Evolutionary conservation across 441 rosid genomes (phyloP), one percentile per base, ranked within the genome.

Genomic region (Mallotus japonicus): DNA sequence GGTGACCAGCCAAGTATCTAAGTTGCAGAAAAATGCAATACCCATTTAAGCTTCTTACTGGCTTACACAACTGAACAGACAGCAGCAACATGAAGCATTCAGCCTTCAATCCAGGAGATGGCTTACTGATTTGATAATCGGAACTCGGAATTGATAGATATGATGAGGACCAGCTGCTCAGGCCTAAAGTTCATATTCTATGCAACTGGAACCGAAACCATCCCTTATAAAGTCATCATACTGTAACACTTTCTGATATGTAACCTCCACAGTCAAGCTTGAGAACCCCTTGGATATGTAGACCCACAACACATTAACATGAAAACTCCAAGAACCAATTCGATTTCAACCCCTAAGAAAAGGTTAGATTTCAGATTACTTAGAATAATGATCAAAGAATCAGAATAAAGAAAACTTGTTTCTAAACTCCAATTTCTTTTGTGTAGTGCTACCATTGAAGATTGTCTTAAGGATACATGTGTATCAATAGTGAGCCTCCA

Each of bases 401-500:
- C n/a, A n/a, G n/a, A n/a, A n/a, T n/a, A n/a, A n/a, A n/a, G n/a
- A n/a, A n/a, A n/a, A n/a, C n/a, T n/a, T n/a, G n/a, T n/a, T n/a
- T n/a, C n/a, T n/a, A n/a, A n/a, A n/a, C n/a, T n/a, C n/a, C n/a
- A n/a, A n/a, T n/a, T n/a, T n/a, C 64, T 11, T 1, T 10, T 8
- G 44, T 20, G 40, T 15, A 49, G 47, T 53, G 32, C 40, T 63
- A 20, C 28, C 66, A 13, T 65, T 28, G 14, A 56, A 68, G 53
- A 73, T 28, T 49, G 12, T 17, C 50, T 42, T 51, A 46, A 66
- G 51, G 24, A 17, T 4, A 19, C 28, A 65, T 16, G n/a, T 62
- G 64, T 24, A 66, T 82, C 61, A 79, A n/a, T 67, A 77, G 54
- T 77, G 79, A 69, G 64, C 68, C 70, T 84, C 89, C 88, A 88